Conservation (phyloP, 139 green algal species). For the Chlamydomonas sphaeroides region DNA sequence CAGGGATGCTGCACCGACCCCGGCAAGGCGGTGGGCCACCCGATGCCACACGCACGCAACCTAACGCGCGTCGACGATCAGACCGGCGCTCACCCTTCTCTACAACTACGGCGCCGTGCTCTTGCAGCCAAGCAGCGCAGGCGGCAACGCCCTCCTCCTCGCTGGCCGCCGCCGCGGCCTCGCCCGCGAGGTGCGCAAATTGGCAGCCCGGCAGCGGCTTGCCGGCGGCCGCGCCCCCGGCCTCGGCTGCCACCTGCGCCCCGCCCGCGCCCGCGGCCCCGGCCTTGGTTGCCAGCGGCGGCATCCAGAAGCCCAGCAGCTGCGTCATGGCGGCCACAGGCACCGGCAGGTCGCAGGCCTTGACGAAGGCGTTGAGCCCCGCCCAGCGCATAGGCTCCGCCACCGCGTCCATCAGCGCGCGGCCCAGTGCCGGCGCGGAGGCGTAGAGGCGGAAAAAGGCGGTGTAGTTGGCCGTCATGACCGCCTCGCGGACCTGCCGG, state of each 20-base stretch:
- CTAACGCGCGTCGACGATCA: too few species aligned
- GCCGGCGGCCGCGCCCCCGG: background rate
- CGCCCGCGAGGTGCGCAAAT: conserved; percentile 33
- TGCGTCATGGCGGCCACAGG: conserved; percentile 61
- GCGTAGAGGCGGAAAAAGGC: conserved; percentile 83
- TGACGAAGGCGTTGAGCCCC: conserved; percentile 64
- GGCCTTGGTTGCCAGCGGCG: background rate
- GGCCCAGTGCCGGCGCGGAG: conserved; percentile 67
- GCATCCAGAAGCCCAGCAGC: conserved; percentile 70
- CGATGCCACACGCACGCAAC: too few species aligned
- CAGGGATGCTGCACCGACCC: too few species aligned
- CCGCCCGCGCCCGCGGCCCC: too few species aligned
- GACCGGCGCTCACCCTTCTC: conserved; percentile 53
- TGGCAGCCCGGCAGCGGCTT: conserved; percentile 65
- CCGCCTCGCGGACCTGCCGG: conserved; percentile 37
- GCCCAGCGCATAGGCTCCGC: conserved; percentile 63
- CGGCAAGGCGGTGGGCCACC: too few species aligned
- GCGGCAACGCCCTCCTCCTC: conserved; percentile 21
- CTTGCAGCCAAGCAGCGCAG: conserved; percentile 61
- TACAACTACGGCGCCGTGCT: conserved; percentile 63
- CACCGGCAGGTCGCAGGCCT: conserved; percentile 67
- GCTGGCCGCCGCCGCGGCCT: conserved; percentile 43
- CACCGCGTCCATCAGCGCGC: conserved; percentile 79
- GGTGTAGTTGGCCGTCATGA: conserved; percentile 44
- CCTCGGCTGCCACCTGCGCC: background rate